Evolutionary conservation across 208 protist genomes (phyloP).

Genomic region (Leishmania arabica): DNA sequence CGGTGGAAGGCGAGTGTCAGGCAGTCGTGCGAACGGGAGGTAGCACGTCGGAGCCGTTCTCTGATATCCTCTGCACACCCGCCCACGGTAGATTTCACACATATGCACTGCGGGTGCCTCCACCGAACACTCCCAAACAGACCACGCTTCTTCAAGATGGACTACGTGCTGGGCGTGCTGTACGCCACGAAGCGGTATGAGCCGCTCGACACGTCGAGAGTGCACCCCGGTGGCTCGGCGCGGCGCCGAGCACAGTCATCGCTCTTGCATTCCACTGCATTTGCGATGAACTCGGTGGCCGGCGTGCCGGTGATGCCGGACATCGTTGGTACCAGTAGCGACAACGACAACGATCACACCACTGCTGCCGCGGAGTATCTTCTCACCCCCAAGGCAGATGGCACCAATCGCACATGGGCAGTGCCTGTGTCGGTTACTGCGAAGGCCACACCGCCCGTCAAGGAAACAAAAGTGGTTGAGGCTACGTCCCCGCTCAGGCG

Average conservation of each 20-base stretch:
- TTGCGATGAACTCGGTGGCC: not conserved
- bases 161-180: conserved; percentile 42
- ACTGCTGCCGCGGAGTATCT: not conserved
- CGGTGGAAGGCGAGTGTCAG: not conserved
- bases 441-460: not conserved
- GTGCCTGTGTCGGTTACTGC: not conserved
- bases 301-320: not conserved
- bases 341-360: not conserved
- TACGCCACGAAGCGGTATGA: conserved; percentile 51
- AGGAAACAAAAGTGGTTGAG: not conserved
- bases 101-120: not conserved
- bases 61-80: not conserved
- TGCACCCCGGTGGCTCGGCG: not conserved
- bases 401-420: not conserved
- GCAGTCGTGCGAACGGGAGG: not conserved
- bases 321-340: not conserved
- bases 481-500: not conserved
- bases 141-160: conserved; percentile 18
- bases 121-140: not conserved
- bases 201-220: conserved; percentile 21
- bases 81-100: not conserved
- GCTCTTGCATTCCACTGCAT: not conserved
- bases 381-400: not conserved
- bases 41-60: not conserved
- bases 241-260: not conserved